phyloP scores from a whole-genome alignment of 495 filamentous ascomycete genomes.

The Chlorociboria aeruginascens region DNA sequence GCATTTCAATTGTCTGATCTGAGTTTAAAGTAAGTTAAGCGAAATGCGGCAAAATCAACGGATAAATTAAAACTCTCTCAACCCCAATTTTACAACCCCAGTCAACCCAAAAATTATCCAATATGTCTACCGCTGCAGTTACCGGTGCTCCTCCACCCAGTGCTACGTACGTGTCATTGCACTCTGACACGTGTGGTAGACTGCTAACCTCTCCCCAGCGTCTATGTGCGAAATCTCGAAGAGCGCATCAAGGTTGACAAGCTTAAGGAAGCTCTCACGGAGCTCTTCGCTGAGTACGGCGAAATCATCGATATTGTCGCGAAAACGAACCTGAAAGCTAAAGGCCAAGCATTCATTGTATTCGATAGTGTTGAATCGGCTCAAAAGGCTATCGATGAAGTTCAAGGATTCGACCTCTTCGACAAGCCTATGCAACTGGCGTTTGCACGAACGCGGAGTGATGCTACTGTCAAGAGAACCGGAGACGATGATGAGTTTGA shows the following conservation, averaged over 20 bases:
- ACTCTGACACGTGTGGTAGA: conserved; percentile 41
- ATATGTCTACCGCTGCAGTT: background rate
- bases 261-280: conserved; percentile 59
- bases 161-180: conserved; percentile 56
- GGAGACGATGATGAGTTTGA: conserved; percentile 77
- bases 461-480: conserved; percentile 67
- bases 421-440: conserved; percentile 85
- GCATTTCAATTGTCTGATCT: too few species aligned
- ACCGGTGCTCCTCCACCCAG: conserved; percentile 21
- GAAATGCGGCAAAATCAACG: too few species aligned
- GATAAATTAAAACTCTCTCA: too few species aligned
- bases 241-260: conserved; percentile 78
- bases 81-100: too few species aligned
- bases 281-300: conserved; percentile 87
- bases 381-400: conserved; percentile 68
- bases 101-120: background rate
- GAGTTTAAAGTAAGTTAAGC: too few species aligned
- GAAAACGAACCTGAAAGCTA: conserved; percentile 83
- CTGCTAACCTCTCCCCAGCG: conserved; percentile 27
- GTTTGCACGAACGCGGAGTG: conserved; percentile 74
- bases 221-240: conserved; percentile 82
- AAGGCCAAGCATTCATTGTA: conserved; percentile 94
- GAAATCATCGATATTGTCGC: conserved; percentile 83
- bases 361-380: conserved; percentile 73
- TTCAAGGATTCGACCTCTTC: conserved; percentile 90